Evolutionary conservation across 768 basidiomycete species (phyloP), one percentile per base, ranked within the genome.

Genomic region (Mycena kentingensis): DNA sequence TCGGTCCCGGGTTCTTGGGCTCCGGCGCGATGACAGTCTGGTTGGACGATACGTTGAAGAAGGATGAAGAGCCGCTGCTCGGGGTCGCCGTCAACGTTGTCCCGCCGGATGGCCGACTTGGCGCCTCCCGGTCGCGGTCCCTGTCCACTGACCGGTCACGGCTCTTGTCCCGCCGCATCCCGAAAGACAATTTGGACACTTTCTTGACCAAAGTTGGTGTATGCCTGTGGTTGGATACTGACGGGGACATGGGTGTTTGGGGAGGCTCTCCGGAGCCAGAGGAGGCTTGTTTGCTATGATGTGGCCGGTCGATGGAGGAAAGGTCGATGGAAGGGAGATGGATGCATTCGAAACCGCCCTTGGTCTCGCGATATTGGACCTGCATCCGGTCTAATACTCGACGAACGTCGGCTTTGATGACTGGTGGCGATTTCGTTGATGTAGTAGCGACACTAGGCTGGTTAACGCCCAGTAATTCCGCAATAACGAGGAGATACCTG

Each of bases 301-400:
- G 25, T 4, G 72, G 60, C 1, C 60, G 56, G 6, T 83, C 79
- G 12, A 96, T 77, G 13, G 91, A 88, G 3, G 88, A 78, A 10
- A 98, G 72, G 65, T 97, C 95, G 67, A 99, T 98, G 18, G 92
- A 95, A 0, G 96, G 96, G 32, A 90, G 70, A 66, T 99, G 93
- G 24, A 96, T 89, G 72, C 97, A 99, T 67, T 99, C 96, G 67
- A 93, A 98, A 2, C 96, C 97, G 49, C 84, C 76, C 71, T 87
- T 90, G 62, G 82, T 93, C 67, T 93, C 90, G 29, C 93, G 83
- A 66, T 97, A 93, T 67, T 93, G 92, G 25, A 99, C 89, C 57
- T 95, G 93, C 84, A 98, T 93, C 35, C 95, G 83, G 62, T 95
- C 91, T 31, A 98, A 78, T 1, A 97, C 95, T 7, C 82, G 80